phyloP scores from a whole-genome alignment of 1,284 basidiomycete species.

The Trametes hirsuta region DNA sequence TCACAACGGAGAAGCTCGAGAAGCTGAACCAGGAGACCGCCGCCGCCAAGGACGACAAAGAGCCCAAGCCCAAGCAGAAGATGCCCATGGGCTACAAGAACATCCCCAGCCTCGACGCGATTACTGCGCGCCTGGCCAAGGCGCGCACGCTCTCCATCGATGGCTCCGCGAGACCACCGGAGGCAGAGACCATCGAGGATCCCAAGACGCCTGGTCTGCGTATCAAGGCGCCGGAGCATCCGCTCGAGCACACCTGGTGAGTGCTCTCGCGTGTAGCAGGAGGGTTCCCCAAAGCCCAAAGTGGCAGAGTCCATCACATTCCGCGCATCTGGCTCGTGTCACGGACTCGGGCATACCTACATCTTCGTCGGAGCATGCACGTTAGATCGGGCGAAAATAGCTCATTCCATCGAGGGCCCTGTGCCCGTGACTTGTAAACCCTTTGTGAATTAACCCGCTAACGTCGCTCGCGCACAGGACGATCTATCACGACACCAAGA shows the following conservation, averaged over 20 bases:
- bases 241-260: conserved; percentile 82
- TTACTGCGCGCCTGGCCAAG: conserved; percentile 74
- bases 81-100: conserved; percentile 80
- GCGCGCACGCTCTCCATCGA: conserved; percentile 71
- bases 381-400: too few species aligned
- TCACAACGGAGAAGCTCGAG: conserved; percentile 48
- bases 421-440: too few species aligned
- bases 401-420: too few species aligned
- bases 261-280: conserved; percentile 23
- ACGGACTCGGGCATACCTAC: too few species aligned
- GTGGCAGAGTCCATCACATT: too few species aligned
- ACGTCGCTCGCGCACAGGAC: conserved; percentile 56
- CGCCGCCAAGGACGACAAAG: conserved; percentile 8
- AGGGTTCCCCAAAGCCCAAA: too few species aligned
- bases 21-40: conserved; percentile 29
- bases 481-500: conserved; percentile 86
- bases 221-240: conserved; percentile 79
- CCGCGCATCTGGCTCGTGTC: too few species aligned
- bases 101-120: conserved; percentile 80
- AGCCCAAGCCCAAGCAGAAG: conserved; percentile 47
- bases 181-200: conserved; percentile 74
- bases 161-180: conserved; percentile 71
- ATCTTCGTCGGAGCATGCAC: too few species aligned
- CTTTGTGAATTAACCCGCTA: background rate
- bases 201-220: conserved; percentile 77